These are phyloP conservation scores for Rhizopogon parksii DNA, from an alignment of 1,284 basidiomycete species.

Conservation along the genomic window DNA sequence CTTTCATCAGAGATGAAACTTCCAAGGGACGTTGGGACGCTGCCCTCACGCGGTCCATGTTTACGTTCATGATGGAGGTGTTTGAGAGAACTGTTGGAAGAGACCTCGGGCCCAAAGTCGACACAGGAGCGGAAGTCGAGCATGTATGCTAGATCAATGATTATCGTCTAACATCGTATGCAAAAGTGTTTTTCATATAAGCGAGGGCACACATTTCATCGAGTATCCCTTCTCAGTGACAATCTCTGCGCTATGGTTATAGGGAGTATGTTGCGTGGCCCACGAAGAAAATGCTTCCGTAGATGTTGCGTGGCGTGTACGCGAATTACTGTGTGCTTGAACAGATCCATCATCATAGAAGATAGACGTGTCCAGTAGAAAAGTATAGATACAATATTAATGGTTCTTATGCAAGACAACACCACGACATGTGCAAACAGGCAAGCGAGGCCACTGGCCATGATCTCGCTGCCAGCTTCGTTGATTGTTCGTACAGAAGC, in stretches of 20 bases:
- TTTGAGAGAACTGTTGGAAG: slow-evolving; percentile 81
- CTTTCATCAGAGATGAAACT: slow-evolving; percentile 85
- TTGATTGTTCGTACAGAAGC: slow-evolving; percentile 47
- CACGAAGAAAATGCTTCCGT: no score
- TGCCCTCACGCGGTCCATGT: slow-evolving; percentile 74
- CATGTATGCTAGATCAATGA: slow-evolving; percentile 60
- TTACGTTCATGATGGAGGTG: slow-evolving; percentile 87
- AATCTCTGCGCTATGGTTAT: no score
- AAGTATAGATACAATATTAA: slow-evolving; percentile 4
- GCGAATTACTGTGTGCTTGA: no score
- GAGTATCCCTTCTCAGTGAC: no score
- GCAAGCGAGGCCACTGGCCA: slow-evolving; percentile 9
- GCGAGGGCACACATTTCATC: no score
- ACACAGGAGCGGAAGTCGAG: slow-evolving; percentile 43
- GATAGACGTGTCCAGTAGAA: neutral
- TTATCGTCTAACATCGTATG: neutral
- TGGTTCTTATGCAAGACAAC: slow-evolving; percentile 3
- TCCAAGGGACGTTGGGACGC: slow-evolving; percentile 94
- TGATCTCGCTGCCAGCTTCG: slow-evolving; percentile 30
- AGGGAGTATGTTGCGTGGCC: no score
- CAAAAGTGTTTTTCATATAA: neutral
- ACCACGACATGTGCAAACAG: slow-evolving; percentile 6
- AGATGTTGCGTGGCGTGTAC: no score
- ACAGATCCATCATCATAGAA: no score
- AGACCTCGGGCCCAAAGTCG: slow-evolving; percentile 67